Evolutionary conservation across 2,329 filamentous ascomycete genomes (phyloP), one percentile per base, ranked within the genome.

Genomic region (Fusarium graminum): DNA sequence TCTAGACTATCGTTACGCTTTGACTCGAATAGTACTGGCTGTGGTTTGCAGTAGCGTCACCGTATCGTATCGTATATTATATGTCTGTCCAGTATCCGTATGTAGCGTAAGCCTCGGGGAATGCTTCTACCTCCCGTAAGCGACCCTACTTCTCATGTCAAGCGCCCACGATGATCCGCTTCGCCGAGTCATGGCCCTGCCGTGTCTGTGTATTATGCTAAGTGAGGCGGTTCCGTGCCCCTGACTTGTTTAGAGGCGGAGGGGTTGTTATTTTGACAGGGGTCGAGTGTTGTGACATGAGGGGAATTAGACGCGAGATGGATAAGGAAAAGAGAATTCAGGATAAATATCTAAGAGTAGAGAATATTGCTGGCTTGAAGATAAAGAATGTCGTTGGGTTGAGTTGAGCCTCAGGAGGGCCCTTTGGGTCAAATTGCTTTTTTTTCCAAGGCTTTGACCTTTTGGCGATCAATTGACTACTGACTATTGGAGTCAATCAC

Each of bases 181-280:
- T 53, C 30, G 63, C 63, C 59, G 64, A 67, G 64, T 61, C 64
- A 67, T 68, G 64, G 54, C 44, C 44, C 59, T 60, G 52, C 57
- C 53, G 40, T 63, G 57, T 39, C 34, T 52, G 30, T 63, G 43
- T 52, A 52, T 54, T 44, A 22, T 22, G 22, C 22, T 44, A 64
- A 54, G 53, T 67, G 63, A 66, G 63, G 63, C 63, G 52, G 63
- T 52, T 59, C 39, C 12, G 19, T 49, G 58, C 36, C 46, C 43
- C 50, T 59, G 57, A 26, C 32, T 30, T 13, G 16, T 36, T 44
- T 36, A 9, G 30, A 46, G 32, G 22, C 22, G 22, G 22, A 22
- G 6, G 41, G 52, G 30, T 28, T n/a, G 12, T 49, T 22, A 6
- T 39, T 41, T 41, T 17, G 26, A n/a, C 32, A 14, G 17, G 22